Evolutionary conservation across 352 stramenopile genomes (phyloP).

Genomic region (Globisporangium megalacanthum): DNA sequence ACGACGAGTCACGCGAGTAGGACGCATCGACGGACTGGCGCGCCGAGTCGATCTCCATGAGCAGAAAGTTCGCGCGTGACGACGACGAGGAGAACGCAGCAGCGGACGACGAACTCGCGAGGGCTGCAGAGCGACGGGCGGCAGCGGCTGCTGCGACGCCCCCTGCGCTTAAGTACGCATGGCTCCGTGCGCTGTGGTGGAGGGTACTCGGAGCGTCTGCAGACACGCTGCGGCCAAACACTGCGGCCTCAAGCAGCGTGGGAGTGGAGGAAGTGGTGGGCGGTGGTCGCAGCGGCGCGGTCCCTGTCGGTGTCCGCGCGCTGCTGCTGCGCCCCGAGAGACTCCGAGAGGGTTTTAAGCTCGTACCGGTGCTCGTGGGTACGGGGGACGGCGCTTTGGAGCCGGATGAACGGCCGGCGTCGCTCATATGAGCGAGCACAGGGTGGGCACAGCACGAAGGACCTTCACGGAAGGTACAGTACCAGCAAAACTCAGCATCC

Average conservation of each 20-base stretch:
- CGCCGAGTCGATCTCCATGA: conserved; percentile 48
- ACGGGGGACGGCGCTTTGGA: conserved; percentile 5
- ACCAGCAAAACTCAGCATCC: no score
- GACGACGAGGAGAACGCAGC: conserved; percentile 8
- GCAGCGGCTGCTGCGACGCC: conserved; percentile 20
- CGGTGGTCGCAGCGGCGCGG: conserved; percentile 1
- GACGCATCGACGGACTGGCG: conserved; percentile 31
- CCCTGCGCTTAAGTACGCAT: conserved; percentile 17
- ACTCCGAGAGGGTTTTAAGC: background rate
- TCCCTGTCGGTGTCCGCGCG: background rate
- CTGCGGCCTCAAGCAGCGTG: conserved; percentile 18
- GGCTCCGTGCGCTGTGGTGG: conserved; percentile 25
- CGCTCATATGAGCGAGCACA: conserved; percentile 11
- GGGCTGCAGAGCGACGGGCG: conserved; percentile 9
- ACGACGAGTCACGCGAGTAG: conserved; percentile 22
- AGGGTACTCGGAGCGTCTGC: conserved; percentile 19
- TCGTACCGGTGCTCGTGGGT: background rate
- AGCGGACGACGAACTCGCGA: background rate
- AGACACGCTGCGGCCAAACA: conserved; percentile 30
- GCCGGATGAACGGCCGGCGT: conserved; percentile 8
- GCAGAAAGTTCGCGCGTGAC: conserved; percentile 29
- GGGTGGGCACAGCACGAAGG: background rate
- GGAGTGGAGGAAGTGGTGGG: conserved; percentile 7
- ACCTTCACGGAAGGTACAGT: no score
- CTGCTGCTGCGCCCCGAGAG: background rate